Evolutionary conservation across 352 stramenopile species (phyloP).

Genomic region (Phytophthora chlamydospora): DNA sequence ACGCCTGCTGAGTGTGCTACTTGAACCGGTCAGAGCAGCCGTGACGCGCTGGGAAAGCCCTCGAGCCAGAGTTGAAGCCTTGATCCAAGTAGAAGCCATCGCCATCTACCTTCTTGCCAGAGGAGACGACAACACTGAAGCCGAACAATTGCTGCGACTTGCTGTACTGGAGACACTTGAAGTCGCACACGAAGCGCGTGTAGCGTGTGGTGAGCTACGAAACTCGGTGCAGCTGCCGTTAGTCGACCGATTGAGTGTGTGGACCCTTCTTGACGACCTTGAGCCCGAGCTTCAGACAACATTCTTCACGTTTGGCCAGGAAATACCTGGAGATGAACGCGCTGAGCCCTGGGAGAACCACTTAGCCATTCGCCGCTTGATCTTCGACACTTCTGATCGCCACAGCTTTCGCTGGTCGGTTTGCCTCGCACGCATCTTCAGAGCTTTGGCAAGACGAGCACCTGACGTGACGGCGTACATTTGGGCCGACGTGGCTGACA

Average conservation of each 20-base stretch:
- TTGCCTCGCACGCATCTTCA: conserved; percentile 52
- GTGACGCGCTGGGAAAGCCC: conserved; percentile 42
- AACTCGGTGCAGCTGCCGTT: conserved; percentile 17
- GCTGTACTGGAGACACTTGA: conserved; percentile 41
- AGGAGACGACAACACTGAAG: conserved; percentile 42
- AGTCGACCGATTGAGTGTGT: conserved; percentile 29
- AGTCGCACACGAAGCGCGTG: conserved; percentile 27
- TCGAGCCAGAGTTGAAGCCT: conserved; percentile 45
- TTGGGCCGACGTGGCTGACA: conserved; percentile 69
- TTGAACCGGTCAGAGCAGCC: conserved; percentile 29
- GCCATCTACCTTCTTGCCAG: conserved; percentile 61
- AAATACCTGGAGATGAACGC: not conserved
- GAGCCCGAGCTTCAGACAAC: conserved; percentile 29
- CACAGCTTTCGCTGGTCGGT: conserved; percentile 68
- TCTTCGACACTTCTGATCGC: conserved; percentile 20
- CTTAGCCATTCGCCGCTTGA: conserved; percentile 13
- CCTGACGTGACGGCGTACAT: conserved; percentile 71
- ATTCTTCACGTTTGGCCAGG: conserved; percentile 40
- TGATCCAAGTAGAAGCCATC: conserved; percentile 70
- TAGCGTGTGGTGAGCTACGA: conserved; percentile 12
- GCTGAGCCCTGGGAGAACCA: not conserved
- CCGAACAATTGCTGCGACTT: conserved; percentile 34
- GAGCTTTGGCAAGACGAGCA: conserved; percentile 38
- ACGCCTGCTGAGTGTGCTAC: conserved; percentile 42
- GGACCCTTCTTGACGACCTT: conserved; percentile 31